phyloP scores from a whole-genome alignment of 148 eudicot species.

The Spergularia bocconei region DNA sequence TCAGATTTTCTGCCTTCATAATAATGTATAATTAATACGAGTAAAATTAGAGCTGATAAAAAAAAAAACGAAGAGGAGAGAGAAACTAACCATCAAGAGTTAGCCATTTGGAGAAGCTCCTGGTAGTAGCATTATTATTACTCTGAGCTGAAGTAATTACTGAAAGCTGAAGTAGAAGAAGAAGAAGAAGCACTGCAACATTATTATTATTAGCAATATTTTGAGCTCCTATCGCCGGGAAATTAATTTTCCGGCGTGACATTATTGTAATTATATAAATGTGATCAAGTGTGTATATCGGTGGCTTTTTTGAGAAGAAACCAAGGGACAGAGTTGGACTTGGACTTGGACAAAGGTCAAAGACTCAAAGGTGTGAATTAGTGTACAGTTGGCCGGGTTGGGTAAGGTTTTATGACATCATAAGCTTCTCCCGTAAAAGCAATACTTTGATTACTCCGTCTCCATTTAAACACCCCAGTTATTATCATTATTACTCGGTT shows the following conservation, averaged over 20 bases:
- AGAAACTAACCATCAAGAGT: conserved; percentile 25
- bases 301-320: too few relatives aligned
- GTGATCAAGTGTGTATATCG: too few relatives aligned
- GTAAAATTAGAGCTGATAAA: background rate
- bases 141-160: conserved; percentile 16
- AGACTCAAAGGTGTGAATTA: too few relatives aligned
- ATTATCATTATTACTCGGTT: too few relatives aligned
- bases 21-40: background rate
- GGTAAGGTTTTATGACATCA: too few relatives aligned
- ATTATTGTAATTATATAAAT: background rate
- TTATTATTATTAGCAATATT: background rate
- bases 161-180: conserved; percentile 11
- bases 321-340: too few relatives aligned
- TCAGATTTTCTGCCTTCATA: background rate
- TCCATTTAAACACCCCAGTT: too few relatives aligned
- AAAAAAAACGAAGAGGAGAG: background rate
- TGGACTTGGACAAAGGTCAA: too few relatives aligned
- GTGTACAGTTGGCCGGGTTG: too few relatives aligned
- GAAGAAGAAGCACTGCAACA: background rate
- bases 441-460: too few relatives aligned
- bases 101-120: conserved; percentile 5
- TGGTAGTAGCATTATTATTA: background rate
- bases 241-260: conserved; percentile 16
- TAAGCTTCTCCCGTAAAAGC: too few relatives aligned
- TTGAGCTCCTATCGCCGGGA: conserved; percentile 21